Evolutionary conservation across 805 yeast genomes (phyloP).

Genomic region (Starmerella powellii): DNA sequence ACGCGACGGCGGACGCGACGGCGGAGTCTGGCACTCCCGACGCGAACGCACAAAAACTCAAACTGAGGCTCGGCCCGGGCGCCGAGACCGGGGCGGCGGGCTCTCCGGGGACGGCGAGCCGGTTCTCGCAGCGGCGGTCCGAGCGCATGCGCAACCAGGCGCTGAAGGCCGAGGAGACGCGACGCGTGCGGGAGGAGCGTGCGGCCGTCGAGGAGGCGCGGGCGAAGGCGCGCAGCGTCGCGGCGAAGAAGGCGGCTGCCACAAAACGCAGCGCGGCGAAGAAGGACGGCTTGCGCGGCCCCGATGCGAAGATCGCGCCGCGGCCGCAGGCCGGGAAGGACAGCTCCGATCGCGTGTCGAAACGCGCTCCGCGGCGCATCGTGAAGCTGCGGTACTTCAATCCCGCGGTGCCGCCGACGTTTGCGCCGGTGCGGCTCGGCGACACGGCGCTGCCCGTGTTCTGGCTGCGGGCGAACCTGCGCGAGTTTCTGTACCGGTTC

Average conservation of each 20-base stretch:
- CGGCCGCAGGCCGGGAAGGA: too few relatives aligned
- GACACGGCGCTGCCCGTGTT: slow-evolving; percentile 22
- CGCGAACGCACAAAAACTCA: neutral
- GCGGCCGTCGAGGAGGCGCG: slow-evolving; percentile 5
- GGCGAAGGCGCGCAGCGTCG: slow-evolving; percentile 12
- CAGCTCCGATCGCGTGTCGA: neutral
- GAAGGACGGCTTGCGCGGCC: neutral
- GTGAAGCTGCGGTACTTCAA: slow-evolving; percentile 17
- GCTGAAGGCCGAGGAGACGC: slow-evolving; percentile 15
- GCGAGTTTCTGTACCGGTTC: slow-evolving; percentile 32
- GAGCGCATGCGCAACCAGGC: slow-evolving; percentile 17
- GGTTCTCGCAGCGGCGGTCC: slow-evolving; percentile 8
- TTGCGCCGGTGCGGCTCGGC: slow-evolving; percentile 22
- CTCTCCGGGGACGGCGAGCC: too few relatives aligned
- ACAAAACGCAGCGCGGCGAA: slow-evolving; percentile 7
- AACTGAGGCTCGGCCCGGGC: neutral
- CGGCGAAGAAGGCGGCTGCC: slow-evolving; percentile 12
- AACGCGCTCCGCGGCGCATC: slow-evolving; percentile 11
- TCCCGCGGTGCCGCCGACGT: slow-evolving; percentile 21
- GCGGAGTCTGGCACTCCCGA: too few relatives aligned
- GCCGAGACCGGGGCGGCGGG: too few relatives aligned
- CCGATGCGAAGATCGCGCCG: neutral
- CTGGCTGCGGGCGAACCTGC: slow-evolving; percentile 28
- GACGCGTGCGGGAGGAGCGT: slow-evolving; percentile 8
- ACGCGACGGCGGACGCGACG: too few relatives aligned